Percentiles rank a stretch among this genome's conserved stretches.
Conservation (phyloP, 1,139 yeast genomes). For the Suhomyces panamericanus region DNA sequence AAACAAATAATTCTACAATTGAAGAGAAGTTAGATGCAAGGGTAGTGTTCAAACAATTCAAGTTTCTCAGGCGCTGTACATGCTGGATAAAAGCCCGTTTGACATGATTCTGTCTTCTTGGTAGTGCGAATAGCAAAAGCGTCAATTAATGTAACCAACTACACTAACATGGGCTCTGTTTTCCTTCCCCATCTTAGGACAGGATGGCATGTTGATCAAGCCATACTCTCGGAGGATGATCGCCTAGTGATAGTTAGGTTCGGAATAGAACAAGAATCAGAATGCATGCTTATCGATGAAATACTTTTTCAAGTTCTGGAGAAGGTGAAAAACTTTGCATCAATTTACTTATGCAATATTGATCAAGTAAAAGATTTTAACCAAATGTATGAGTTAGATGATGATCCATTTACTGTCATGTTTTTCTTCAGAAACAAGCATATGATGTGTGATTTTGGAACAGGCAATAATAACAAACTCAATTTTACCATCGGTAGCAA, state of each 20-base stretch:
- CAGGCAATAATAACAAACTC: conserved; percentile 94
- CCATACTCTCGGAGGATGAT: conserved; percentile 81
- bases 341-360: conserved; percentile 82
- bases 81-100: no score
- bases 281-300: conserved; percentile 92
- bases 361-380: conserved; percentile 90
- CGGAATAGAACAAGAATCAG: conserved; percentile 75
- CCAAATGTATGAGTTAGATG: conserved; percentile 87
- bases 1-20: no score
- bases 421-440: conserved; percentile 92
- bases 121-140: background rate
- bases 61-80: no score
- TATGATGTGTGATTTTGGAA: conserved; percentile 98
- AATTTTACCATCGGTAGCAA: conserved; percentile 76
- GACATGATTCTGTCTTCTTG: background rate
- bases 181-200: conserved; percentile 83
- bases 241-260: conserved; percentile 84
- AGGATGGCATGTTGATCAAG: conserved; percentile 97
- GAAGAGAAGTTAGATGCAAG: no score
- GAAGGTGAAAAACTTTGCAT: conserved; percentile 85
- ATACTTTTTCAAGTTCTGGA: conserved; percentile 76
- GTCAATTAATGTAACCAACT: background rate
- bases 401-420: conserved; percentile 83
- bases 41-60: no score
- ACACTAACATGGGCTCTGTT: conserved; percentile 63